Conservation (phyloP, 306 rosid species). For the Castanopsis chinensis region DNA sequence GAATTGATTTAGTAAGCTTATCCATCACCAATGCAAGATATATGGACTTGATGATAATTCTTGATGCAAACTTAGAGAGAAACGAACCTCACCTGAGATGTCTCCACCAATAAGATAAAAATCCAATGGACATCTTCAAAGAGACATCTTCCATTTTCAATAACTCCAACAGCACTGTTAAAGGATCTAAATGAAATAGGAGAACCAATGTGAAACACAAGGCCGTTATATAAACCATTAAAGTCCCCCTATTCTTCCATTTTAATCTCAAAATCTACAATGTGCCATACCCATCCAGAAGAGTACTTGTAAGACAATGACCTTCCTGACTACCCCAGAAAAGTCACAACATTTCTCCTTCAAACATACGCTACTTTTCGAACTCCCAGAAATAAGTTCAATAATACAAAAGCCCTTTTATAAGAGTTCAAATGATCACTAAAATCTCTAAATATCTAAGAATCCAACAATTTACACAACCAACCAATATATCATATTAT, state of each 20-base stretch:
- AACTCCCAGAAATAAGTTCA: background rate
- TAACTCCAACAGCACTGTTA: background rate
- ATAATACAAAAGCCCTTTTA: background rate
- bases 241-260: background rate
- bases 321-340: background rate
- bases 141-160: background rate
- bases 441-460: background rate
- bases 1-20: too few species aligned
- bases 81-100: too few species aligned
- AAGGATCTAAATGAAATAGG: background rate
- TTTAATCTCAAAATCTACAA: constrained; percentile 1
- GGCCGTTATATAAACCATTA: background rate
- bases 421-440: background rate
- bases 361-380: background rate
- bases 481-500: background rate
- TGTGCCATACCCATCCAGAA: background rate
- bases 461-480: background rate
- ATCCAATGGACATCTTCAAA: background rate
- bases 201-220: background rate
- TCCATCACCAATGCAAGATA: too few species aligned
- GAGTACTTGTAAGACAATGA: background rate
- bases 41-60: too few species aligned
- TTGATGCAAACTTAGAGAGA: too few species aligned
- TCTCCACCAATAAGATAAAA: background rate
- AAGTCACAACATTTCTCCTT: background rate